Evolutionary conservation across 441 rosid species (phyloP).

Genomic region (Aleurites moluccanus): DNA sequence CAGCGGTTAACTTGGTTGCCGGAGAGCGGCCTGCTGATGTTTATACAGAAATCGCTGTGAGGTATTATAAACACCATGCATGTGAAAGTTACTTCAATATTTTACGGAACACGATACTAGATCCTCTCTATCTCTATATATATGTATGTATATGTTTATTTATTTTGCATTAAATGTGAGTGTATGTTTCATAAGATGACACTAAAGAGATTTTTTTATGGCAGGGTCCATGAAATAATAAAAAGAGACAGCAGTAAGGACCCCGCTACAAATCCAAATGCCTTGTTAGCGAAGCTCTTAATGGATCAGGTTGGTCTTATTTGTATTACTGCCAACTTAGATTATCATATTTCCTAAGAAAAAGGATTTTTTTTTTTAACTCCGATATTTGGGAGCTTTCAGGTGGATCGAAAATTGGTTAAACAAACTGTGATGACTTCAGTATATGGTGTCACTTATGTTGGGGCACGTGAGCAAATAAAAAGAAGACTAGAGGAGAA

Average conservation of each 20-base stretch:
- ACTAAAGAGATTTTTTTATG: slow-evolving; percentile 28
- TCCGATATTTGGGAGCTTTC: slow-evolving; percentile 36
- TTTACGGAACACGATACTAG: not conserved
- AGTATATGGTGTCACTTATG: slow-evolving; percentile 96
- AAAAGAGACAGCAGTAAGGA: slow-evolving; percentile 74
- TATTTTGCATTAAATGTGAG: not conserved
- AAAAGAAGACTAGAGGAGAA: slow-evolving; percentile 88
- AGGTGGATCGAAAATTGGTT: slow-evolving; percentile 95
- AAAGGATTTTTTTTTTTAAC: slow-evolving; percentile 8
- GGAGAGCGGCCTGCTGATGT: slow-evolving; percentile 93
- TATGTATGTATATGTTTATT: not conserved
- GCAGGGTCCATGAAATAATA: slow-evolving; percentile 88
- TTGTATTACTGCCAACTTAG: slow-evolving; percentile 12
- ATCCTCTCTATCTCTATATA: not conserved
- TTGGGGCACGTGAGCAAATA: slow-evolving; percentile 98
- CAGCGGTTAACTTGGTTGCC: slow-evolving; percentile 87
- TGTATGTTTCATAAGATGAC: slow-evolving; percentile 15
- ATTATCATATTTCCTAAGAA: slow-evolving; percentile 4
- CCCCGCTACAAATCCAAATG: slow-evolving; percentile 67
- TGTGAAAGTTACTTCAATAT: not conserved
- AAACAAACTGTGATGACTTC: slow-evolving; percentile 99
- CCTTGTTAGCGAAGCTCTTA: slow-evolving; percentile 73
- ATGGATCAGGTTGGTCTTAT: slow-evolving; percentile 68
- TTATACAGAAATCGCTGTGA: slow-evolving; percentile 87
- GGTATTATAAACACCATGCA: slow-evolving; percentile 43